Evolutionary conservation across 192 early-diverging fungal species (phyloP), one percentile per base, ranked within the genome.

Genomic region (Podila epigama): DNA sequence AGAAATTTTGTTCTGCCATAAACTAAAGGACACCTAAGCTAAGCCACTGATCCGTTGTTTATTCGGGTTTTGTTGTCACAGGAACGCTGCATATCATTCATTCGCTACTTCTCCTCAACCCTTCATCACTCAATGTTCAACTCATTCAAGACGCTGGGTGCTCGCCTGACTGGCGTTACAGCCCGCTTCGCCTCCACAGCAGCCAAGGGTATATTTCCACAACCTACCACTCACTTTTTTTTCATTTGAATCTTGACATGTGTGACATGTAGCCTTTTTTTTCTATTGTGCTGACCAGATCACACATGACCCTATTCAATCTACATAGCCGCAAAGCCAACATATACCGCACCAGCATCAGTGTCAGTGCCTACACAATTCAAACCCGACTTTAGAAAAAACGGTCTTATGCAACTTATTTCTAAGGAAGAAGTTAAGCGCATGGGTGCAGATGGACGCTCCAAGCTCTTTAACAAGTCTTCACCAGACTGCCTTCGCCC

Each of bases 361-460:
- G 58, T 82, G 41, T 22, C 29, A 34, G 68, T 81, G 35, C 80
- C 80, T 41, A 53, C 71, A 63, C 58, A 90, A 79, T 72, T 79
- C 69, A 68, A 81, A 72, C 81, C 84, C 71, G 35, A 81, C 60
- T 69, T 81, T 68, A 51, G 77, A 60, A 34, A 75, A 73, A 81
- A 87, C 75, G 89, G 90, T 57, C 66, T 93, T 11, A 88, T 93
- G 88, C 82, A 91, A 62, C 72, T 87, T 18, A 82, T 93, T 27
- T 75, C 84, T 55, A 82, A 89, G 59, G 88, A 92, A 59, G 79
- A 88, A 40, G 68, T 91, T 15, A 72, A 81, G 34, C 86, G 88
- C 22, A 68, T 83, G 32, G 82, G 87, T 33, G 66, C 84, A 2
- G 89, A 89, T 53, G 85, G 87, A 22, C 86, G 91, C 3, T 69